Percentiles rank a stretch among this genome's conserved stretches.
Evolutionary conservation across 2,329 filamentous ascomycete genomes (phyloP).

Genomic region (Fusarium subtropicale): DNA sequence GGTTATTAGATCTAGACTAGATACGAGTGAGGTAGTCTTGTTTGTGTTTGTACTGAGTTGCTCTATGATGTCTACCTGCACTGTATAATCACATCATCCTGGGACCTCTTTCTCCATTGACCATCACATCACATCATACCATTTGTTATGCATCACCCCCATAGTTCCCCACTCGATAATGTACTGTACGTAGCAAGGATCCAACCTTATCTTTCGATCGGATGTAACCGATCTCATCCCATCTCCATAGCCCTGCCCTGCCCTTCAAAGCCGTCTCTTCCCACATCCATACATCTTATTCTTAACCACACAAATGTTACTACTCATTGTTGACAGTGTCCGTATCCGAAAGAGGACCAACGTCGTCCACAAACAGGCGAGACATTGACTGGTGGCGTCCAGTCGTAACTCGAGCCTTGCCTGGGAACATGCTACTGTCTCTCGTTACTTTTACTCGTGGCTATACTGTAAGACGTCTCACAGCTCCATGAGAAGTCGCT

Average conservation of each 20-base stretch:
- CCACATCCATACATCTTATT: not conserved
- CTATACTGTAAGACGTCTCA: slow-evolving; percentile 26
- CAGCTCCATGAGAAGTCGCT: not conserved
- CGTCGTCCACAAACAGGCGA: slow-evolving; percentile 28
- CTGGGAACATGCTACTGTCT: slow-evolving; percentile 22
- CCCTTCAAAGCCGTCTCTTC: not conserved
- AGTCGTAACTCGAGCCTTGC: slow-evolving; percentile 32
- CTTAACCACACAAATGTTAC: not conserved
- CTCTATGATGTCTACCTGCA: not conserved
- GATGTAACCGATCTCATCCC: slow-evolving; percentile 31
- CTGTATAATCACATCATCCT: not conserved
- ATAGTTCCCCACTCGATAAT: not conserved
- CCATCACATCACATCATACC: not conserved
- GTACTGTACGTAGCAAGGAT: slow-evolving; percentile 4
- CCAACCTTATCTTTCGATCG: slow-evolving; percentile 13
- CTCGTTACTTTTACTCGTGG: slow-evolving; percentile 36
- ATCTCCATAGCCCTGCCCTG: not conserved
- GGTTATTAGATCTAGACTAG: too few relatives aligned
- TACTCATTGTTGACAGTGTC: slow-evolving; percentile 1
- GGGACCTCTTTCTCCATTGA: not conserved
- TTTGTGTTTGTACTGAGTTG: not conserved
- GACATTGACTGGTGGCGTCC: slow-evolving; percentile 37
- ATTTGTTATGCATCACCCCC: not conserved
- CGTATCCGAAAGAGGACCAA: slow-evolving; percentile 4
- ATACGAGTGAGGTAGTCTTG: not conserved